Base-by-base conservation (phyloP, 345 rosid species). In the Viola odorata region DNA sequence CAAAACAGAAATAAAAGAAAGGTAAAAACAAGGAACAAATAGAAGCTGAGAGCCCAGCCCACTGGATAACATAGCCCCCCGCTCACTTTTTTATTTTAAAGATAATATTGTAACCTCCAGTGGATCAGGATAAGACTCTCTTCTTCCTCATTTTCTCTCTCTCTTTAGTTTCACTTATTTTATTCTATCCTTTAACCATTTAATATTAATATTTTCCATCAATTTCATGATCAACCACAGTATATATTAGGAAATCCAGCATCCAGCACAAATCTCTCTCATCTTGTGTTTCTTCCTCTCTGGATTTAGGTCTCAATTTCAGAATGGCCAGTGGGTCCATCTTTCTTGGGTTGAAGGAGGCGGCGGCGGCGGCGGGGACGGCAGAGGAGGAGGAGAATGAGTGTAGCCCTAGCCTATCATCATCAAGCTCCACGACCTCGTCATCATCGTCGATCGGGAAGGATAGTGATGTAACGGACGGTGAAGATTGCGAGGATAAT, bases 401-500 rank as follows among this genome's bases (percentile, higher is more conserved):
- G 55, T 59, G 70, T 14, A 55, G 70, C 13, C 44, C 75, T 54
- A 61, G 45, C 53, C 70, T 36, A 41, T 36, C 50, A 45, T 65
- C 77, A 10, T 56, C 72, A 5, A 39, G 53, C 5, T 5, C 61
- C 1, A 23, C 32, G 32, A 23, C 32, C 1, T 23, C 32, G 32
- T 23, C 32, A 23, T 23, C 32, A 14, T 72, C 76, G 4, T 73
- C 77, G 4, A 68, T 73, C 50, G 77, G 77, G 39, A 67, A 58
- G 23, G 54, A 73, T 13, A 73, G 77, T 60, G 71, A 72, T 66
- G 62, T 65, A 10, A 54, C 70, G 23, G 69, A 53, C 45, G 68
- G 65, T 6, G 77, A 64, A 13, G 52, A 37, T 3, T n/a, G 39
- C 7, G 70, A 61, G 51, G 76, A 63, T 40, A 61, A 67, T 52